These are phyloP conservation scores for Sarocladium brachiariae DNA, from an alignment of 2,329 filamentous ascomycete species.

Conservation along the genomic window DNA sequence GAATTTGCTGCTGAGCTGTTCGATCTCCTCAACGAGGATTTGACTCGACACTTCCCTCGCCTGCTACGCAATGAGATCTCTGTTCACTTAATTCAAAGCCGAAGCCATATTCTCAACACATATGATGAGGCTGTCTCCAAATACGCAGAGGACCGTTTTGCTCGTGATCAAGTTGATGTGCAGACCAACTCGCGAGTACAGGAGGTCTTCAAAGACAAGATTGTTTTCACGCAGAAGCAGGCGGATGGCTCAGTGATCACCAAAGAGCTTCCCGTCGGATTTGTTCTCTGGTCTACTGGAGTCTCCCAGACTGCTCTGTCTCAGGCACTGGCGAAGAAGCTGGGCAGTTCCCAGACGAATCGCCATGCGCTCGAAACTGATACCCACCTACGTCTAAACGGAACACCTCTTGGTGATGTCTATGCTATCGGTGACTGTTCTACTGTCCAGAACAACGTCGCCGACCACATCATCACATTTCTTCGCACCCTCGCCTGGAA, in stretches of 20 bases:
- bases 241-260: constrained; percentile 67
- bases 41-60: constrained; percentile 75
- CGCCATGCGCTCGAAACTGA: constrained; percentile 90
- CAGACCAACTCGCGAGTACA: constrained; percentile 90
- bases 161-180: constrained; percentile 84
- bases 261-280: constrained; percentile 92
- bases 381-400: constrained; percentile 80
- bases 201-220: constrained; percentile 76
- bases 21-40: constrained; percentile 92
- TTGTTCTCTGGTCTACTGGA: constrained; percentile 96
- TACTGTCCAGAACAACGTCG: constrained; percentile 95
- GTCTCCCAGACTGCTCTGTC: constrained; percentile 81
- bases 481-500: constrained; percentile 87
- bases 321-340: constrained; percentile 67
- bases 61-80: constrained; percentile 96
- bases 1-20: constrained; percentile 96
- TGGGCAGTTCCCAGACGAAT: constrained; percentile 75
- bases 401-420: constrained; percentile 85
- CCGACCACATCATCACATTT: constrained; percentile 85
- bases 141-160: constrained; percentile 87
- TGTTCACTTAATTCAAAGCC: constrained; percentile 91
- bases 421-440: constrained; percentile 95
- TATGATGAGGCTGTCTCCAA: constrained; percentile 92
- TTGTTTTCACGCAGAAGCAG: constrained; percentile 79
- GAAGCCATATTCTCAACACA: constrained; percentile 92